Conservation (phyloP, 2,329 filamentous ascomycete species). For the Apiospora rasikravindrae region DNA sequence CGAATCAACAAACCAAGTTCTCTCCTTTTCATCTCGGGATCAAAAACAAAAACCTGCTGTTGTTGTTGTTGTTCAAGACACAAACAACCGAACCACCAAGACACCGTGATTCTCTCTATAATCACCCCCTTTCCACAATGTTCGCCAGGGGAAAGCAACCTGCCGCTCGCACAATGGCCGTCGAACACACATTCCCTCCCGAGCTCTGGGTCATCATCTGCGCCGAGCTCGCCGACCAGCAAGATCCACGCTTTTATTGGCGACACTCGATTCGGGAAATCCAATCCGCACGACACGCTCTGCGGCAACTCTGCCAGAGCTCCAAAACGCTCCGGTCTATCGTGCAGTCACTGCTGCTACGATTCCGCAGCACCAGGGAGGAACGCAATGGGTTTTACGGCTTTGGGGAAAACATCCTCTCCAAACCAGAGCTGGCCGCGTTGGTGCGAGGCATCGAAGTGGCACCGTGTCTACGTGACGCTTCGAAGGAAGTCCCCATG, state of each 20-base stretch:
- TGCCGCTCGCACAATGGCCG: neutral
- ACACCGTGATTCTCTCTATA: too few relatives aligned
- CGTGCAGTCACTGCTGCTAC: neutral
- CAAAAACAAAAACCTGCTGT: too few relatives aligned
- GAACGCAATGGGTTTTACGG: neutral
- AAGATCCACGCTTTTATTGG: neutral
- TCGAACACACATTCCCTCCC: neutral
- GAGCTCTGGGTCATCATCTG: neutral
- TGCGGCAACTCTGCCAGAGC: neutral
- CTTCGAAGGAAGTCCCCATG: too few relatives aligned
- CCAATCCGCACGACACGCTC: neutral
- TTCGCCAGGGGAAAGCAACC: neutral
- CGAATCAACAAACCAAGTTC: too few relatives aligned
- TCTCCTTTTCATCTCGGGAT: too few relatives aligned
- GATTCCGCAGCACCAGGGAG: neutral
- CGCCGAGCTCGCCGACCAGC: neutral
- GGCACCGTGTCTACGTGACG: too few relatives aligned
- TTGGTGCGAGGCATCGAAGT: neutral
- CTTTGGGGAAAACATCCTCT: neutral
- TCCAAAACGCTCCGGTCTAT: neutral
- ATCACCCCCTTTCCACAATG: neutral
- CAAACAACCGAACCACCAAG: too few relatives aligned
- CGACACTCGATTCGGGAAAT: neutral
- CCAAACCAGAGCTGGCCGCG: neutral
- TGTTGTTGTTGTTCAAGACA: too few relatives aligned